These are phyloP conservation scores for Lippia alba DNA, from an alignment of 305 asterid species.

Conservation along the genomic window DNA sequence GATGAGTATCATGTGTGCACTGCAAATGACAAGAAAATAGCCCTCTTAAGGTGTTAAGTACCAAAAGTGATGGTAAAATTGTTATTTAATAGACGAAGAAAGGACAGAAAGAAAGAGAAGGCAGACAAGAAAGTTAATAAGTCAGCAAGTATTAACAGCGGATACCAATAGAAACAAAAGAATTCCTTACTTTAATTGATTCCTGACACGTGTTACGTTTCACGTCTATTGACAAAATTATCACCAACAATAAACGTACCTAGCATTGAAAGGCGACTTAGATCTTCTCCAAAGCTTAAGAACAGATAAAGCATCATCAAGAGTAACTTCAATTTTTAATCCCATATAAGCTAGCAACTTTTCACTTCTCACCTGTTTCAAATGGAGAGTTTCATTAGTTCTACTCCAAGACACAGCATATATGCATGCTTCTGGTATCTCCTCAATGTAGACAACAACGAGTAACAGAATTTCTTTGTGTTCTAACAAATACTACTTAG, in stretches of 20 bases:
- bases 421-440: conserved; percentile 20
- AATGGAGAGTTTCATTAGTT: conserved; percentile 37
- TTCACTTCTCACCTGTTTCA: conserved; percentile 76
- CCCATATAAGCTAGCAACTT: conserved; percentile 74
- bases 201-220: conserved; percentile 4
- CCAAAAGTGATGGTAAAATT: neutral
- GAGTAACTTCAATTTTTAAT: conserved; percentile 69
- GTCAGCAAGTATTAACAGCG: conserved; percentile 25
- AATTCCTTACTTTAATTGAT: neutral
- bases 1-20: neutral
- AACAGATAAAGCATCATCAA: conserved; percentile 68
- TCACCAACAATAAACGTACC: conserved; percentile 46
- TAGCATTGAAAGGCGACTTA: conserved; percentile 65
- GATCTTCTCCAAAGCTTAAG: conserved; percentile 71
- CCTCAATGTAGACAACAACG: conserved; percentile 18
- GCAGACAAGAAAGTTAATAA: neutral
- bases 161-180: conserved; percentile 18
- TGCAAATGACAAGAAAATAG: neutral
- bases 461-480: conserved; percentile 19
- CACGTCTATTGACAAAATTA: conserved; percentile 15
- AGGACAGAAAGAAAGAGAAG: neutral
- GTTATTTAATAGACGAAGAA: neutral
- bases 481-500: conserved; percentile 2
- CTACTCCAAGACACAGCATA: conserved; percentile 19
- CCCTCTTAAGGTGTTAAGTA: conserved; percentile 15